phyloP scores from a whole-genome alignment of 1,284 basidiomycete species.

The Moniliophthora roreri region DNA sequence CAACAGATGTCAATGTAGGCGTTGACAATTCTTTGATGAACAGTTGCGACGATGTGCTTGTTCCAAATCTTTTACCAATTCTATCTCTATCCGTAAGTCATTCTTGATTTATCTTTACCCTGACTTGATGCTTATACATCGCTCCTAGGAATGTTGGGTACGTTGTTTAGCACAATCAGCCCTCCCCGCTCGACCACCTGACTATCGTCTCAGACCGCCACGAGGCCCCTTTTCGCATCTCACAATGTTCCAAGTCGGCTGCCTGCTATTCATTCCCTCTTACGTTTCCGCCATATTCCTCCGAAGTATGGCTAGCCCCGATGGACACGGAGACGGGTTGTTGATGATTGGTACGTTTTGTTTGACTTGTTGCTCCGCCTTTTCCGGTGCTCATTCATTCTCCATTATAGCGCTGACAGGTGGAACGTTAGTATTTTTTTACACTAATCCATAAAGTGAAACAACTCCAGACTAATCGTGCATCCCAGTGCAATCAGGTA shows the following conservation, averaged over 20 bases:
- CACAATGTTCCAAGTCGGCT: conserved; percentile 6
- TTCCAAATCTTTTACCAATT: conserved; percentile 81
- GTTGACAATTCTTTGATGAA: background rate
- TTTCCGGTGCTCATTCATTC: background rate
- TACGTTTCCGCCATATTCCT: conserved; percentile 1
- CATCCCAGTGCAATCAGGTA: conserved; percentile 69
- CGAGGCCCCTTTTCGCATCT: conserved; percentile 76
- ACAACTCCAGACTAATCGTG: conserved; percentile 15
- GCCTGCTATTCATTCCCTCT: background rate
- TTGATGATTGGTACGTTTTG: conserved; percentile 27
- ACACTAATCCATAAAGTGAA: background rate
- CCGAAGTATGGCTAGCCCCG: background rate
- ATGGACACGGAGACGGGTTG: background rate
- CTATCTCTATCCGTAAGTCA: conserved; percentile 78
- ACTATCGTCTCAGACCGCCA: conserved; percentile 41
- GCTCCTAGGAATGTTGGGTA: conserved; percentile 53
- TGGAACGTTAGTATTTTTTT: conserved; percentile 62
- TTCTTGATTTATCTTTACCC: conserved; percentile 7
- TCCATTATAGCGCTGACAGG: conserved; percentile 49
- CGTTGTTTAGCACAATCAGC: conserved; percentile 21
- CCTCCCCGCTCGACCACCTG: background rate
- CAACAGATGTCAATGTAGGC: background rate
- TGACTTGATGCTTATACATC: conserved; percentile 14
- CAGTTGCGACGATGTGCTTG: conserved; percentile 80
- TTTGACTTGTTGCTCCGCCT: background rate